Conservation (phyloP, 768 basidiomycete genomes). For the Melanogaster broomeanus region DNA sequence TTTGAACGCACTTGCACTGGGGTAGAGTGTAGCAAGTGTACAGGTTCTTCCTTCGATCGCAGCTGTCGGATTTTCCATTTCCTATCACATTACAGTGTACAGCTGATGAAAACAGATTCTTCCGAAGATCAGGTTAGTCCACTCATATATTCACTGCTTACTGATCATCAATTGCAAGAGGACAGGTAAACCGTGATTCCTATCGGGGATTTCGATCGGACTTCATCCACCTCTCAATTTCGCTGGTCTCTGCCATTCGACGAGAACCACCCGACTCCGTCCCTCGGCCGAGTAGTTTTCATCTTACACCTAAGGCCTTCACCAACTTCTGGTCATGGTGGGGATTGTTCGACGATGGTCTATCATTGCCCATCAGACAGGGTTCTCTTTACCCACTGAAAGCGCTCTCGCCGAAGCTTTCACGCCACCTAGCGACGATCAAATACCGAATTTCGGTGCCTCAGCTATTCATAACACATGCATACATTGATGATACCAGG, state of each 20-base stretch:
- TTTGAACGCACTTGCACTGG: conserved; percentile 79
- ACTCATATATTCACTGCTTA: not conserved
- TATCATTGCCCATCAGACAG: conserved; percentile 85
- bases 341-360: conserved; percentile 73
- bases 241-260: conserved; percentile 67
- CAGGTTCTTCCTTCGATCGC: conserved; percentile 67
- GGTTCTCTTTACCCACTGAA: conserved; percentile 78
- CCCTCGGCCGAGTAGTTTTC: conserved; percentile 63
- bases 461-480: conserved; percentile 83
- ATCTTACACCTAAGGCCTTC: conserved; percentile 83
- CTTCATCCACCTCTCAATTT: conserved; percentile 90
- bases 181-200: conserved; percentile 62
- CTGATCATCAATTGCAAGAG: not conserved
- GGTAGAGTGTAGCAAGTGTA: conserved; percentile 62
- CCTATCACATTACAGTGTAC: conserved; percentile 76
- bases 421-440: conserved; percentile 84
- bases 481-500: conserved; percentile 78
- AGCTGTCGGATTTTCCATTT: conserved; percentile 81
- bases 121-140: conserved; percentile 51
- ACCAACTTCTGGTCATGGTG: conserved; percentile 95
- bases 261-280: conserved; percentile 18
- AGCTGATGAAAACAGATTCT: conserved; percentile 47
- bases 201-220: conserved; percentile 90
- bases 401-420: conserved; percentile 80
- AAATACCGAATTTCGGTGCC: conserved; percentile 84